Evolutionary conservation across 106 monocot species (phyloP).

Genomic region (Platanthera guangdongensis): DNA sequence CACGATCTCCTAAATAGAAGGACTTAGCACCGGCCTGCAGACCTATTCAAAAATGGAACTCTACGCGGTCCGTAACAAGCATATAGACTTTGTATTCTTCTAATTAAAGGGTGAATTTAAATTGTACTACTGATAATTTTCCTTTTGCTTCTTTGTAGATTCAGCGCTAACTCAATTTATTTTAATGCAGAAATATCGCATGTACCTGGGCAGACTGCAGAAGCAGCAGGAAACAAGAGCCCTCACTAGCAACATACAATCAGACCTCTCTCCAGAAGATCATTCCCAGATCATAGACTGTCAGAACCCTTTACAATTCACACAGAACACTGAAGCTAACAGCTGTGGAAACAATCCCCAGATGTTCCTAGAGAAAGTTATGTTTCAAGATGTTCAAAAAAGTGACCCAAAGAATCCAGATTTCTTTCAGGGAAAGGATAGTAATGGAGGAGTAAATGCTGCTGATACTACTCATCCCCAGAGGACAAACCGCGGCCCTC

Average conservation of each 20-base stretch:
- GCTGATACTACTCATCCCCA: not conserved
- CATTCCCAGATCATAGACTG: constrained; percentile 8
- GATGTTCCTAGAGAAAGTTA: constrained; percentile 20
- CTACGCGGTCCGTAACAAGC: not conserved
- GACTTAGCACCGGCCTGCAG: too few relatives aligned
- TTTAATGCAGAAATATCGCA: constrained; percentile 21
- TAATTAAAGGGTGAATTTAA: not conserved
- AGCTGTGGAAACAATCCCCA: constrained; percentile 13
- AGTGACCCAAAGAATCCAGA: constrained; percentile 18
- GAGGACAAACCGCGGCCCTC: constrained; percentile 17
- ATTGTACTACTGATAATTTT: not conserved
- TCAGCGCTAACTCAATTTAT: not conserved
- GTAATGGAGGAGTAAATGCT: constrained; percentile 6
- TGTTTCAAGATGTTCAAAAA: constrained; percentile 15
- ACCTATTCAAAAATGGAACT: too few relatives aligned
- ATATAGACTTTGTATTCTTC: not conserved
- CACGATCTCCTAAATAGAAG: not conserved
- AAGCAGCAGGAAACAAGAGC: constrained; percentile 18
- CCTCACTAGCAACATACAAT: not conserved
- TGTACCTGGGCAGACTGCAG: constrained; percentile 22
- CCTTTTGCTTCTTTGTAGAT: not conserved
- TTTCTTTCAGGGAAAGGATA: constrained; percentile 15
- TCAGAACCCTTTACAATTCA: constrained; percentile 7
- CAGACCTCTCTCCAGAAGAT: constrained; percentile 11
- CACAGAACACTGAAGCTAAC: constrained; percentile 16